Percentiles rank a stretch among this genome's conserved stretches.
Evolutionary conservation across 257 asterid genomes (phyloP).

Genomic region (Henckelia pumila): DNA sequence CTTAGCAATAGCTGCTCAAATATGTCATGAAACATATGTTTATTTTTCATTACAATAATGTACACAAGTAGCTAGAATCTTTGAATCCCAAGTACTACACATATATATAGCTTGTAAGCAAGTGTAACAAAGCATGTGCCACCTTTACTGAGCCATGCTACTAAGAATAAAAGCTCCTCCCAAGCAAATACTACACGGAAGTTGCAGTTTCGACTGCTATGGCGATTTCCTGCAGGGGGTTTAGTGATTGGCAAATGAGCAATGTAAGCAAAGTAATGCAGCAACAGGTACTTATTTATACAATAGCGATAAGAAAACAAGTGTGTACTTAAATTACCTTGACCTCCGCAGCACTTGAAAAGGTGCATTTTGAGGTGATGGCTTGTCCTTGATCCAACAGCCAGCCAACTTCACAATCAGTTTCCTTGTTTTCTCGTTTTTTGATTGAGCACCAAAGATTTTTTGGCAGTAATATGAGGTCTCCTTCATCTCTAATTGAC

Average conservation of each 20-base stretch:
- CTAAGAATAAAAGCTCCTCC: not conserved
- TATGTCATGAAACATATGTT: not conserved
- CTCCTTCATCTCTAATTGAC: constrained; percentile 41
- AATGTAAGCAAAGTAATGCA: not conserved
- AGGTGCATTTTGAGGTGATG: constrained; percentile 64
- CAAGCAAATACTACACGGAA: constrained; percentile 1
- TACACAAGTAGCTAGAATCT: not conserved
- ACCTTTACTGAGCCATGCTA: not conserved
- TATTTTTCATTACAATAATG: not conserved
- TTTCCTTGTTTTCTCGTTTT: constrained; percentile 29
- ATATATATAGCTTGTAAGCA: not conserved
- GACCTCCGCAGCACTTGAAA: constrained; percentile 47
- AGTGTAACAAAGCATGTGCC: not conserved
- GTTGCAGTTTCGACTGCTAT: constrained; percentile 33
- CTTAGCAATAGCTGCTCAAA: not conserved
- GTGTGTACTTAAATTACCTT: constrained; percentile 40
- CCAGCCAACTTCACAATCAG: constrained; percentile 81
- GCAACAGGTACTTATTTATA: not conserved
- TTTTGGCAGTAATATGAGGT: constrained; percentile 67
- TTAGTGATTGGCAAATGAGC: not conserved
- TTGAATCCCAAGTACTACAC: not conserved
- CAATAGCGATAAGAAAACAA: not conserved
- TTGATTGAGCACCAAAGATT: constrained; percentile 72
- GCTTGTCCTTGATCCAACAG: constrained; percentile 57
- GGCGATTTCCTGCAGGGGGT: constrained; percentile 42